Evolutionary conservation across 1,139 yeast genomes (phyloP).

Genomic region (Arxiozyma heterogenica): DNA sequence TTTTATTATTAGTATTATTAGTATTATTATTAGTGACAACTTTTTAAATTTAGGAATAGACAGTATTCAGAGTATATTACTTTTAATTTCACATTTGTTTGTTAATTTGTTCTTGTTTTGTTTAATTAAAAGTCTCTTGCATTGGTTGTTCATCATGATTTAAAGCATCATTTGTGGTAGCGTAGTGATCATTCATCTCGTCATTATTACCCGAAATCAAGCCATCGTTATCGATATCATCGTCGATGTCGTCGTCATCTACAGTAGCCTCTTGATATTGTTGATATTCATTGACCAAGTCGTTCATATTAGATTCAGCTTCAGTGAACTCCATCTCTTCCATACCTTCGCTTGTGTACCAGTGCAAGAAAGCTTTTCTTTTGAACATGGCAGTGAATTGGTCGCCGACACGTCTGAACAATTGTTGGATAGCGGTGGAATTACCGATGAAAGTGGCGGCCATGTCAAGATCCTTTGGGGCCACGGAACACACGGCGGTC

Average conservation of each 20-base stretch:
- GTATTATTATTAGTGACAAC: background rate
- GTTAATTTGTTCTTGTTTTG: background rate
- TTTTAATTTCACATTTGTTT: background rate
- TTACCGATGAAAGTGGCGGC: constrained; percentile 88
- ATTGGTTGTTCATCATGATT: constrained; percentile 41
- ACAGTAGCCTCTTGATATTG: constrained; percentile 82
- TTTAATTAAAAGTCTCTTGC: constrained; percentile 20
- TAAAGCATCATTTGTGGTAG: constrained; percentile 32
- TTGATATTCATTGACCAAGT: constrained; percentile 80
- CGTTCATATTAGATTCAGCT: constrained; percentile 75
- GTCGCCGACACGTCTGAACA: constrained; percentile 80
- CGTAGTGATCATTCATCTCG: constrained; percentile 35
- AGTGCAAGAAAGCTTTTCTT: constrained; percentile 90
- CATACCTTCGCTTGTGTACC: constrained; percentile 95
- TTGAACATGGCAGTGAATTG: constrained; percentile 89
- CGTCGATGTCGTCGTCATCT: constrained; percentile 61
- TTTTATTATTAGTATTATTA: background rate
- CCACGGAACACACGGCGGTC: constrained; percentile 84
- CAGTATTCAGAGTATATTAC: no score
- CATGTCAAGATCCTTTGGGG: constrained; percentile 80
- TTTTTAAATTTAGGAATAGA: background rate
- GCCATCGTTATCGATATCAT: constrained; percentile 26
- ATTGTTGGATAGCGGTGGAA: constrained; percentile 84
- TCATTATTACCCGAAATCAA: constrained; percentile 33
- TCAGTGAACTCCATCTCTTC: constrained; percentile 89